Percentiles rank a stretch among this genome's conserved stretches.
Conservation (phyloP, 257 asterid species). For the Solanum gandarillasii region DNA sequence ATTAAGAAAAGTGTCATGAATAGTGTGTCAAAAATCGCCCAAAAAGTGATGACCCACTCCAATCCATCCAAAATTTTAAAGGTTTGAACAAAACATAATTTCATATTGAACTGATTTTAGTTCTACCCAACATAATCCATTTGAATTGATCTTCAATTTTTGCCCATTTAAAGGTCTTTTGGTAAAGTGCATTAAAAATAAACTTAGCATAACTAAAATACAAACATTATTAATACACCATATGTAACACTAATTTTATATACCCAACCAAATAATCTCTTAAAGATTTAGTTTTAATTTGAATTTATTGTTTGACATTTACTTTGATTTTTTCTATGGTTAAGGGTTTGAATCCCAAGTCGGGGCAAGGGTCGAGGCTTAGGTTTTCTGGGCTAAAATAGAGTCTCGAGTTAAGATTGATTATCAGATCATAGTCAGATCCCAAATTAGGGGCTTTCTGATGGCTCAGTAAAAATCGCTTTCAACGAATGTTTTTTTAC, state of each 20-base stretch:
- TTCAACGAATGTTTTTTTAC: background rate
- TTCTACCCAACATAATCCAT: background rate
- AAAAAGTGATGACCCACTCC: background rate
- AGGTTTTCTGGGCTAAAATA: background rate
- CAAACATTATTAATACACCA: too few relatives aligned
- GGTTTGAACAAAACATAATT: background rate
- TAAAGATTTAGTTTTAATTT: too few relatives aligned
- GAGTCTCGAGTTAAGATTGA: background rate
- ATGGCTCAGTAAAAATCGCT: too few relatives aligned
- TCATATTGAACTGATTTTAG: background rate
- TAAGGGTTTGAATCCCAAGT: background rate
- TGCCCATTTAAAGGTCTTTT: background rate
- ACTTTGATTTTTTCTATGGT: background rate
- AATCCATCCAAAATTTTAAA: background rate
- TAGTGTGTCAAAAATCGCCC: background rate
- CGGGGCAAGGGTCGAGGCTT: background rate
- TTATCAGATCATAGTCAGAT: background rate
- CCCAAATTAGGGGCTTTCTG: background rate
- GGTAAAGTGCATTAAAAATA: background rate
- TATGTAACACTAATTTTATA: background rate
- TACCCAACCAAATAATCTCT: background rate
- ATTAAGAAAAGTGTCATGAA: too few relatives aligned
- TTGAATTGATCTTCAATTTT: background rate
- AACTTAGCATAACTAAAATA: background rate
- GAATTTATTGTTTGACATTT: background rate